These are phyloP conservation scores for Boletellus ananas DNA, from an alignment of 768 basidiomycete genomes.

Conservation along the genomic window DNA sequence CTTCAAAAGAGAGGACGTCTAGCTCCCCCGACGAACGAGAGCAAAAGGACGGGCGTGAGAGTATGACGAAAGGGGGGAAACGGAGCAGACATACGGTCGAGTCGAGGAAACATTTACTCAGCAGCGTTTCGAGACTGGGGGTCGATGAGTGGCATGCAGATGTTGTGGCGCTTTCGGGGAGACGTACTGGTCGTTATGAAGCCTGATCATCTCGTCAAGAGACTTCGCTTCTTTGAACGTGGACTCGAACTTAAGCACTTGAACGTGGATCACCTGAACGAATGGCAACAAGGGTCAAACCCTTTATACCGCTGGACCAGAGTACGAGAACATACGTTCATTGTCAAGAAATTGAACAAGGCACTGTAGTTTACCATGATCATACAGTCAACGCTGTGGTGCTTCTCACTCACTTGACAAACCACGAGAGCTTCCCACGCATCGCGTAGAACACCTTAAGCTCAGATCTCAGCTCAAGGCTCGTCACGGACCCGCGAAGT, in stretches of 20 bases:
- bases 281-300: neutral
- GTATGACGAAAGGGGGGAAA: neutral
- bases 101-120: conserved; percentile 61
- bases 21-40: neutral
- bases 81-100: conserved; percentile 42
- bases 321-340: conserved; percentile 47
- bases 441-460: conserved; percentile 74
- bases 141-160: neutral
- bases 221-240: conserved; percentile 52
- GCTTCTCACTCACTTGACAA: conserved; percentile 63
- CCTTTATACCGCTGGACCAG: neutral
- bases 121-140: conserved; percentile 55
- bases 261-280: conserved; percentile 62
- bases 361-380: conserved; percentile 38
- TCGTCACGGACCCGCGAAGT: conserved; percentile 47
- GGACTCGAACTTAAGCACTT: conserved; percentile 57
- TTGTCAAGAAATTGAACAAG: conserved; percentile 67
- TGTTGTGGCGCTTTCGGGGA: neutral
- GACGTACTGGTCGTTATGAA: conserved; percentile 69
- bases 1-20: conserved; percentile 65
- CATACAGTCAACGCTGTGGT: neutral
- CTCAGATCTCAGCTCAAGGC: conserved; percentile 38
- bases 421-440: conserved; percentile 77
- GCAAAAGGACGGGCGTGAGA: neutral
- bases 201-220: conserved; percentile 69